Evolutionary conservation across 805 yeast genomes (phyloP), one percentile per base, ranked within the genome.

Genomic region (Cyberlindnera xishuangbannaensis): DNA sequence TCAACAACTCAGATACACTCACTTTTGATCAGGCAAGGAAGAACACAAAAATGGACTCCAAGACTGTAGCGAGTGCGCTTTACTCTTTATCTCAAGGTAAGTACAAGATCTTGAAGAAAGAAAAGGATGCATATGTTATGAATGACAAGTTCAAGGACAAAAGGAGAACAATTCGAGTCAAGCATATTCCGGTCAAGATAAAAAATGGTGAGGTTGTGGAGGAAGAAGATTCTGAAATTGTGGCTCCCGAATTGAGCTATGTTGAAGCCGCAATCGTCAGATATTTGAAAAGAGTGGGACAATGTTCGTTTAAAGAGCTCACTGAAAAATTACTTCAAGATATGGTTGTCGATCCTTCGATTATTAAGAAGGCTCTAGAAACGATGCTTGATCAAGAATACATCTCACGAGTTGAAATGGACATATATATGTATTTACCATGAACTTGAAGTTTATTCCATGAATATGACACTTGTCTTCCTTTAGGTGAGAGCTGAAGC

Each of bases 11-110:
- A 9, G 45, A 40, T 1, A 15, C 31, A 4, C 15, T 47, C 15
- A 28, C 47, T 3, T 47, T 33, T 24, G 35, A 36, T 6, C 37
- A 48, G 11, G 32, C 46, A 2, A 41, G 34, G 20, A 10, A 8
- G n/a, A 14, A 15, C 6, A 34, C 46, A 4, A 36, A 30, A 6
- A 28, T 51, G 28, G 48, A 45, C n/a, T 29, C 44, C 2, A 34
- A 19, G 19, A 33, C 33, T 4, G 24, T 50, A 3, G 36, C 45
- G 3, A 33, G 50, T 26, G 38, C 40, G 0, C 25, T 50, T n/a
- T 42, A 48, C 29, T 53, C 58, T 0, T 33, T 53, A n/a, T 42
- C 46, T 2, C 38, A 31, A 10, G 50, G 50, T 6, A 48, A 39
- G 31, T 39, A 41, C 26, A 45, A 43, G 18, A 31, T 51, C 3